phyloP scores from a whole-genome alignment of 2,329 filamentous ascomycete species.

The Tolypocladium cylindrosporum region DNA sequence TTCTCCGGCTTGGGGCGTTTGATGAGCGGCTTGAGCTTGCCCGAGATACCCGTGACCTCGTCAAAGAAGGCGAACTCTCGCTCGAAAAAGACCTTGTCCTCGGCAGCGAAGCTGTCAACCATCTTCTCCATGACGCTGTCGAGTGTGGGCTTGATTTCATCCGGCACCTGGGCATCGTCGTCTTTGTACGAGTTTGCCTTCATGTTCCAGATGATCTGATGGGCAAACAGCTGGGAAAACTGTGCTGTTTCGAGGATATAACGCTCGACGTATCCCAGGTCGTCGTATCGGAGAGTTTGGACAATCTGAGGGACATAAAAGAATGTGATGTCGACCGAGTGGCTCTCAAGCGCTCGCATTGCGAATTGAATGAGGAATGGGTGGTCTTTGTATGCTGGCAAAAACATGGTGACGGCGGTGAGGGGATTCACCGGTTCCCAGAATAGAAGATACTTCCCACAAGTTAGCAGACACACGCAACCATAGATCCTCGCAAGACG shows the following conservation, averaged over 20 bases:
- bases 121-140: conserved; percentile 83
- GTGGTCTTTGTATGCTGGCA: conserved; percentile 84
- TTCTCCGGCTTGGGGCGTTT: conserved; percentile 91
- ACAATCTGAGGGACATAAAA: conserved; percentile 99
- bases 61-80: conserved; percentile 97
- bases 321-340: conserved; percentile 94
- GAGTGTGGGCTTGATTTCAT: conserved; percentile 84
- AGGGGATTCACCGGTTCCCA: conserved; percentile 91
- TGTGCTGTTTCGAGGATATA: conserved; percentile 97
- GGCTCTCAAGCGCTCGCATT: conserved; percentile 87
- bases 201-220: conserved; percentile 99
- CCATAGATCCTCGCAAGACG: background rate
- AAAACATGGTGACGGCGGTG: conserved; percentile 85
- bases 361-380: conserved; percentile 94
- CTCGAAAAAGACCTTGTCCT: conserved; percentile 81
- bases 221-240: conserved; percentile 95
- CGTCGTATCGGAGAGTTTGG: conserved; percentile 87
- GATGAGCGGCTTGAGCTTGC: conserved; percentile 88
- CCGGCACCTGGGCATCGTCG: conserved; percentile 81
- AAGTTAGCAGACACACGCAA: conserved; percentile 7
- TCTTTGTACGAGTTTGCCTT: conserved; percentile 98
- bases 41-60: conserved; percentile 90
- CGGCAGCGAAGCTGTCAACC: conserved; percentile 67
- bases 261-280: conserved; percentile 84
- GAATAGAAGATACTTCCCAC: conserved; percentile 67